These are phyloP conservation scores for Phytophthora fragariae DNA, from an alignment of 352 stramenopile genomes.

Conservation along the genomic window DNA sequence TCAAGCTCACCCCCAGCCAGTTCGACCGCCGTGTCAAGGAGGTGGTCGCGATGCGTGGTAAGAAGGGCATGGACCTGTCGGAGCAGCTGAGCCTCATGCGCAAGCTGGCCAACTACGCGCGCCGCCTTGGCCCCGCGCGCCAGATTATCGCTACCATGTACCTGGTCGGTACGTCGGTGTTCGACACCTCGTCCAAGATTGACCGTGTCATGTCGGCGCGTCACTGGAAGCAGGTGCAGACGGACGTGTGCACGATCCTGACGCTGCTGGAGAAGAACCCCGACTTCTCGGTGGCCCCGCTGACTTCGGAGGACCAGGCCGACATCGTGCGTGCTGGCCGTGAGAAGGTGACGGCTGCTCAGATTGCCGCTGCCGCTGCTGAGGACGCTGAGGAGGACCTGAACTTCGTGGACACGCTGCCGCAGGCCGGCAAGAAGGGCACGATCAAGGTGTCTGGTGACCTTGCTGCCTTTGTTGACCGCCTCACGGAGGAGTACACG, in stretches of 20 bases:
- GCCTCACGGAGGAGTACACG: conserved; percentile 98
- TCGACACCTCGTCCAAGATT: conserved; percentile 87
- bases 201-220: conserved; percentile 84
- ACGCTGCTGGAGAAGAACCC: conserved; percentile 85
- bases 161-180: conserved; percentile 82
- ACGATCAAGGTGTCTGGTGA: conserved; percentile 91
- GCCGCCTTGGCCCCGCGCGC: conserved; percentile 75
- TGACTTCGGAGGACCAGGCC: conserved; percentile 86
- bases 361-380: conserved; percentile 42
- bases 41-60: conserved; percentile 83
- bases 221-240: conserved; percentile 81
- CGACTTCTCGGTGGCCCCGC: conserved; percentile 71
- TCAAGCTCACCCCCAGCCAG: conserved; percentile 81
- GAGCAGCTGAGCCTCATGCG: conserved; percentile 76
- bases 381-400: conserved; percentile 90
- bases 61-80: conserved; percentile 80
- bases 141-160: conserved; percentile 86
- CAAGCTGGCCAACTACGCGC: conserved; percentile 85
- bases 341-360: conserved; percentile 80
- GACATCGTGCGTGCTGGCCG: conserved; percentile 79
- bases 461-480: conserved; percentile 90
- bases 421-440: conserved; percentile 74
- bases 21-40: conserved; percentile 90
- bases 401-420: conserved; percentile 81
- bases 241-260: conserved; percentile 73